These are phyloP conservation scores for Alternaria infectoria DNA, from an alignment of 2,329 filamentous ascomycete genomes.

Conservation along the genomic window DNA sequence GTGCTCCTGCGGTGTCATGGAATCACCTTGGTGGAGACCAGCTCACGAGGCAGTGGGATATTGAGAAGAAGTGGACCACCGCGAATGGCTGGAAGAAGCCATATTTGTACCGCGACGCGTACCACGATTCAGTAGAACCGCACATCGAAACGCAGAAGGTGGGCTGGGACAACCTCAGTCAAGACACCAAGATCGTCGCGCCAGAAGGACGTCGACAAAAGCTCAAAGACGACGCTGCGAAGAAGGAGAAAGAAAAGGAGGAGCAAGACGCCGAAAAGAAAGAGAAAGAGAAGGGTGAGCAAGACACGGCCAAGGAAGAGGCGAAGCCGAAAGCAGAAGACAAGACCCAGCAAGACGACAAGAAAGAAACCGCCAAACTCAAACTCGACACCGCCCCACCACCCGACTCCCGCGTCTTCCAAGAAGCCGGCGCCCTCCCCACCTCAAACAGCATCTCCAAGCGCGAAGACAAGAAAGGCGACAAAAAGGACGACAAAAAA, in stretches of 20 bases:
- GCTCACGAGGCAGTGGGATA: constrained; percentile 38
- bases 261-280: not conserved
- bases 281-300: not conserved
- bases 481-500: not conserved
- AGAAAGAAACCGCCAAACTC: not conserved
- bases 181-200: constrained; percentile 26
- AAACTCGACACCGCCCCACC: not conserved
- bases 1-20: constrained; percentile 50
- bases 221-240: constrained; percentile 16
- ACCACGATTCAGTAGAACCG: constrained; percentile 39
- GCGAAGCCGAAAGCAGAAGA: not conserved
- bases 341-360: not conserved
- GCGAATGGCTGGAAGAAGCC: constrained; percentile 41
- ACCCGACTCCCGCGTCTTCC: not conserved
- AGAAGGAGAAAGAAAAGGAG: not conserved
- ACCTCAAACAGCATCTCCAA: not conserved
- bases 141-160: constrained; percentile 32
- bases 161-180: constrained; percentile 45
- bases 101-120: constrained; percentile 44
- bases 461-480: not conserved
- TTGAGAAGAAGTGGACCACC: constrained; percentile 42
- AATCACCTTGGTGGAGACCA: constrained; percentile 35
- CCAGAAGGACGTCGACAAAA: constrained; percentile 21
- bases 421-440: not conserved
- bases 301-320: not conserved